These are phyloP conservation scores for Fusarium sp. DNA, from an alignment of 2,329 filamentous ascomycete species.

Conservation along the genomic window DNA sequence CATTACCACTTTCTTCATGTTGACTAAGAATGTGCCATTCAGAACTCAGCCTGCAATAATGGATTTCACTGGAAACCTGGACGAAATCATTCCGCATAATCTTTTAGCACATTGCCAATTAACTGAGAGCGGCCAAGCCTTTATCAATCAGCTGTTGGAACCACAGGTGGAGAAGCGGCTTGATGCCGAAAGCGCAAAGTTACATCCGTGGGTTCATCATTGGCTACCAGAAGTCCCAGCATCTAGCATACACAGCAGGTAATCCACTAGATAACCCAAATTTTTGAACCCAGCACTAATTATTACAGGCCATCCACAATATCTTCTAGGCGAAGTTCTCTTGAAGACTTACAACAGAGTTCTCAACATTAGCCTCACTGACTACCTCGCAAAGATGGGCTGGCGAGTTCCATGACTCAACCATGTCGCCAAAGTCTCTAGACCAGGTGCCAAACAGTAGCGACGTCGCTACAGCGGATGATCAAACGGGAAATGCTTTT, in stretches of 20 bases:
- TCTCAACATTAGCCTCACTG: background rate
- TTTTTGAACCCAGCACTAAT: background rate
- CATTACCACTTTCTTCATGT: background rate
- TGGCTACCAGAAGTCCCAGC: background rate
- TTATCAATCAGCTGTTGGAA: background rate
- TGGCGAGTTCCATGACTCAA: background rate
- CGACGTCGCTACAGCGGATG: no score
- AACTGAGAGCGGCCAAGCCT: background rate
- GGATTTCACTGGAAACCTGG: background rate
- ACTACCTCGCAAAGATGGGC: background rate
- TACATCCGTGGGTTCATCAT: background rate
- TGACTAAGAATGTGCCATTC: background rate
- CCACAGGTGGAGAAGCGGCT: background rate
- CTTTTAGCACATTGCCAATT: background rate
- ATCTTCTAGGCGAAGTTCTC: background rate
- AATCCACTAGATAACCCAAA: background rate
- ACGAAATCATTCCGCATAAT: background rate
- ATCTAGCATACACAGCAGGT: background rate
- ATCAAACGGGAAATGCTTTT: no score
- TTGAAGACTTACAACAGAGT: background rate
- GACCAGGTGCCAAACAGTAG: no score
- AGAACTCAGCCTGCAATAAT: background rate
- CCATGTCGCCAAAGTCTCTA: background rate
- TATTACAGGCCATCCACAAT: background rate
- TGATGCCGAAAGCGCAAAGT: background rate